Base-by-base conservation (phyloP, 306 rosid species). In the Carpinus viminea region DNA sequence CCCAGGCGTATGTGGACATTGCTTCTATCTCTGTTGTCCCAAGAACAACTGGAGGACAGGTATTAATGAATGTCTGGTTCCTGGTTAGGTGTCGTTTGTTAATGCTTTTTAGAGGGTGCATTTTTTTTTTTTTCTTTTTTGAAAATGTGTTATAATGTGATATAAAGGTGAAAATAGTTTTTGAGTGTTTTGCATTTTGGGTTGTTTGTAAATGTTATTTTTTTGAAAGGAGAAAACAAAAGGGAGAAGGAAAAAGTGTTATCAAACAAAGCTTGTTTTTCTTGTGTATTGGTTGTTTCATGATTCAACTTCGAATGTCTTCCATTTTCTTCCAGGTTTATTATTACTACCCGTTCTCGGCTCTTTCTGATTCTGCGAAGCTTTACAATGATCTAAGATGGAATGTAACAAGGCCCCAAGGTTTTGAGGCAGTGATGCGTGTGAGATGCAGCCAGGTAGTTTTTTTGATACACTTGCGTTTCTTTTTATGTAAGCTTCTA, bases 31-130 rank as follows among this genome's bases (percentile, higher is more conserved):
- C 98, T 70, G 93, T 83, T 77, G 90, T 93, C 79, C 92, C 98
- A 31, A 86, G 94, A 82, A 95, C 99, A 75, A 93, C 99, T 36
- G 99, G 99, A 36, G 98, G 99, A 78, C 99, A 95, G 99, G 99
- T 95, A 88, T 73, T 20, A 41, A 36, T 55, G 53, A 61, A 71
- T 71, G 36, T 73, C 60, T 7, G 28, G 17, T 65, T 5, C 18
- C 48, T 65, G 24, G 13, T 36, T 15, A 13, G 12, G 34, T 18
- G 3, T 4, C 26, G 1, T 57, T 1, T 21, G 10, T 62, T 41
- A 2, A 8, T 13, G n/a, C 0, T 12, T 4, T 26, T 41, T 1
- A 41, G 45, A 41, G 7, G 7, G 45, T 41, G 45, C 34, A 1
- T 31, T 31, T 31, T 31, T 31, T 24, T 24, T 24, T 24, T 24